Percentiles rank a stretch among this genome's conserved stretches.
These are phyloP conservation scores for Collybia nuda DNA, from an alignment of 768 basidiomycete species.

Conservation along the genomic window DNA sequence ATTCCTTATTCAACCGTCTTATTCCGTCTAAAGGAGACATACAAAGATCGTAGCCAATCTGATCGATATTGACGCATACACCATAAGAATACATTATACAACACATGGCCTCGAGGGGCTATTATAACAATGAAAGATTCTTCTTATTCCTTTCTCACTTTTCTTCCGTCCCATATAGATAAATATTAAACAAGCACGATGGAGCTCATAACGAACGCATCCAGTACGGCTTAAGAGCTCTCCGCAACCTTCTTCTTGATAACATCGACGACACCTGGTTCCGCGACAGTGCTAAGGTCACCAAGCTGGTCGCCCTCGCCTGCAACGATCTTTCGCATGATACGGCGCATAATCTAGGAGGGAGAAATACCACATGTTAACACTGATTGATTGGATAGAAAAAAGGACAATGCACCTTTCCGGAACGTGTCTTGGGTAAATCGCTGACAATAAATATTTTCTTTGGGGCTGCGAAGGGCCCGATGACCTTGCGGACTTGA, in stretches of 20 bases:
- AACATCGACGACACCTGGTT: slow-evolving; percentile 80
- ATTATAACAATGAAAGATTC: too few species aligned
- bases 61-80: too few species aligned
- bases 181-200: too few species aligned
- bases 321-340: slow-evolving; percentile 94
- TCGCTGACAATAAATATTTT: slow-evolving; percentile 81
- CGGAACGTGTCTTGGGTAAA: slow-evolving; percentile 92
- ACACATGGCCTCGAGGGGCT: too few species aligned
- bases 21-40: too few species aligned
- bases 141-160: too few species aligned
- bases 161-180: too few species aligned
- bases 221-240: slow-evolving; percentile 2
- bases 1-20: too few species aligned
- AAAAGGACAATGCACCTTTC: slow-evolving; percentile 64
- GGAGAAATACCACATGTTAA: too few species aligned
- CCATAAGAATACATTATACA: too few species aligned
- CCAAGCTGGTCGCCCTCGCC: slow-evolving; percentile 95
- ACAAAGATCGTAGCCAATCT: too few species aligned
- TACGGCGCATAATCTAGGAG: slow-evolving; percentile 67
- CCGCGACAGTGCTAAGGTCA: slow-evolving; percentile 90
- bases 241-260: slow-evolving; percentile 80
- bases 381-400: background rate
- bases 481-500: slow-evolving; percentile 97
- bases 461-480: slow-evolving; percentile 97
- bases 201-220: too few species aligned